These are phyloP conservation scores for Protomyces lactucae-debilis DNA, from an alignment of 1,139 yeast genomes.

Conservation along the genomic window DNA sequence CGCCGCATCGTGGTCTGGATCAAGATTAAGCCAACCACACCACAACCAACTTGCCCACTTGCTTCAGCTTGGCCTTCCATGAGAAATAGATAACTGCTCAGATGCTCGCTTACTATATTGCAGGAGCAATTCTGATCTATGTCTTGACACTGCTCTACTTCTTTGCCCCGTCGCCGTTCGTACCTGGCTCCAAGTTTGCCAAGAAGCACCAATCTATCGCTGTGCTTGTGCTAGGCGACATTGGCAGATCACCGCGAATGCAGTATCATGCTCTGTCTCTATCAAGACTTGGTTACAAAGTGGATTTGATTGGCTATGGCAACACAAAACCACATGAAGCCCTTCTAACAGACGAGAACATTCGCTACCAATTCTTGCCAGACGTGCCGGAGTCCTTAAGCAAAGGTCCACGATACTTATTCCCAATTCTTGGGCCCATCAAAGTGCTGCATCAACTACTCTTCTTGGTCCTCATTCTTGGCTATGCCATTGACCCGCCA, in stretches of 20 bases:
- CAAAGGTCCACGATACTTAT: slow-evolving; percentile 44
- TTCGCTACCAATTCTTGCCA: slow-evolving; percentile 35
- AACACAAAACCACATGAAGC: slow-evolving; percentile 45
- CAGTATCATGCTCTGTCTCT: slow-evolving; percentile 82
- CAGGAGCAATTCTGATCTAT: slow-evolving; percentile 8
- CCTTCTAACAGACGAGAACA: slow-evolving; percentile 34
- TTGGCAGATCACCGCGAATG: slow-evolving; percentile 96
- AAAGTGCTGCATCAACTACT: slow-evolving; percentile 56
- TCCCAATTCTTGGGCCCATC: slow-evolving; percentile 52
- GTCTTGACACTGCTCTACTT: slow-evolving; percentile 18
- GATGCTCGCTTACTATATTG: slow-evolving; percentile 4
- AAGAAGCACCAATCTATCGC: slow-evolving; percentile 43
- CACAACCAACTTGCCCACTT: not conserved
- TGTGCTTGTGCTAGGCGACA: slow-evolving; percentile 82
- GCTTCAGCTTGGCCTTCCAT: not conserved
- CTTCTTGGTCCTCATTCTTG: slow-evolving; percentile 9
- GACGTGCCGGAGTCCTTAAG: slow-evolving; percentile 37
- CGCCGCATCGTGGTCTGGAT: too few relatives aligned
- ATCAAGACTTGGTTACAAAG: slow-evolving; percentile 62
- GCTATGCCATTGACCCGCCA: slow-evolving; percentile 24
- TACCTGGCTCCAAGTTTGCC: slow-evolving; percentile 22
- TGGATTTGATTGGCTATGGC: slow-evolving; percentile 78
- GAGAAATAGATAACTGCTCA: not conserved
- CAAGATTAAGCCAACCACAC: not conserved
- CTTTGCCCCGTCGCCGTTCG: slow-evolving; percentile 18